Evolutionary conservation across 225 moss, liverwort and hornwort species (phyloP).

Genomic region (Bryoerythrophyllum caledonicum): DNA sequence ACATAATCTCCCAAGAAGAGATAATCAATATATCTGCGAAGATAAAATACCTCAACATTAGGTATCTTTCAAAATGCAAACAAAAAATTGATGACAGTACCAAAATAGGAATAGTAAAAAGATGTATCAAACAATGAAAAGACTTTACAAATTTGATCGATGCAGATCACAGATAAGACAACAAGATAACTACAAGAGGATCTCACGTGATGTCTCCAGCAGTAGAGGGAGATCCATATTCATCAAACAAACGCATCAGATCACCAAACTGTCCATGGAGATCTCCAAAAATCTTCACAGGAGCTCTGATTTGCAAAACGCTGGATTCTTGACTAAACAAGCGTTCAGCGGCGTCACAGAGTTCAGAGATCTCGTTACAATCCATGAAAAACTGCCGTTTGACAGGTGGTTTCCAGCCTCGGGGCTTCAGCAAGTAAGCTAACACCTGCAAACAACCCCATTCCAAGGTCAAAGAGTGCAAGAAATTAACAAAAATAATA

Average conservation of each 20-base stretch:
- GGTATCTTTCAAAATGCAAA: not conserved
- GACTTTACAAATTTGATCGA: not conserved
- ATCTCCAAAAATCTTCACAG: slow-evolving; percentile 87
- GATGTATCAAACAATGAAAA: not conserved
- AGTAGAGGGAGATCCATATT: slow-evolving; percentile 90
- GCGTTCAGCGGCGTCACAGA: slow-evolving; percentile 76
- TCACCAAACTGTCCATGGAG: slow-evolving; percentile 90
- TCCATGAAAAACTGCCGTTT: slow-evolving; percentile 90
- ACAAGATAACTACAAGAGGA: not conserved
- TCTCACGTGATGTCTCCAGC: slow-evolving; percentile 86
- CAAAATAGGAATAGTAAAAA: not conserved
- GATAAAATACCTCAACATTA: not conserved
- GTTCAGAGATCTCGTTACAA: slow-evolving; percentile 75
- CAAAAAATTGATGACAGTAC: not conserved
- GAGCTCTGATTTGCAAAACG: slow-evolving; percentile 80
- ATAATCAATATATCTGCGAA: slow-evolving; percentile 80
- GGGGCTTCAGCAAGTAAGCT: slow-evolving; percentile 65
- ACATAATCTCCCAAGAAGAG: slow-evolving; percentile 87
- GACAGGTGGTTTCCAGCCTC: slow-evolving; percentile 87
- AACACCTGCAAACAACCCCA: slow-evolving; percentile 51
- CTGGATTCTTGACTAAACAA: slow-evolving; percentile 75
- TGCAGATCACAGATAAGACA: not conserved
- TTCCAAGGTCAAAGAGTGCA: not conserved
- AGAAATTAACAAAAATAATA: not conserved
- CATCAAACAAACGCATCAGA: slow-evolving; percentile 80